phyloP scores from a whole-genome alignment of 306 rosid genomes.

The Bauhinia variegata region DNA sequence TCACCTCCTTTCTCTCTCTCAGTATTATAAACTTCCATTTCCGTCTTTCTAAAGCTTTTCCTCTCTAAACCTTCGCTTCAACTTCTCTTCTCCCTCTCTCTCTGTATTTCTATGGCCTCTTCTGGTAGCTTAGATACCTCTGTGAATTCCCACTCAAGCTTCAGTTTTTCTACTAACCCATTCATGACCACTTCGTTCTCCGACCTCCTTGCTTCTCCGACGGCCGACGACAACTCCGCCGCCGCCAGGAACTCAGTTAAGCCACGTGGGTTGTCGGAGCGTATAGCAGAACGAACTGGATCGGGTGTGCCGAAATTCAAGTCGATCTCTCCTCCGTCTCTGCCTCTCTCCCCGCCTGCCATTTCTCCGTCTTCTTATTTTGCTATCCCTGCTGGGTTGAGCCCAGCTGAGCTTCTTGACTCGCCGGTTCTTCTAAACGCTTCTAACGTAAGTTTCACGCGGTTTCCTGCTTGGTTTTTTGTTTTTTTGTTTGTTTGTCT shows the following conservation, averaged over 20 bases:
- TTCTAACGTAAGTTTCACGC: conserved; percentile 58
- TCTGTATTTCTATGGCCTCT: conserved; percentile 40
- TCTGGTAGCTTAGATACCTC: conserved; percentile 71
- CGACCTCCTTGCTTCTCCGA: conserved; percentile 60
- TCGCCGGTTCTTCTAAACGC: conserved; percentile 78
- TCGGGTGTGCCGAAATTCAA: conserved; percentile 81
- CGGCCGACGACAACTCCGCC: conserved; percentile 14
- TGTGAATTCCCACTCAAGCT: conserved; percentile 51
- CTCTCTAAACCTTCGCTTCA: not conserved
- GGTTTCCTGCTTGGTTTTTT: not conserved
- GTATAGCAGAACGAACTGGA: conserved; percentile 52
- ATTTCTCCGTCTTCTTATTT: conserved; percentile 78
- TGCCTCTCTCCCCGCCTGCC: conserved; percentile 77
- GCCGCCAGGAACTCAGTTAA: conserved; percentile 7
- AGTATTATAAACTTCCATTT: conserved; percentile 13
- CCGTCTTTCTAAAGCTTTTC: not conserved
- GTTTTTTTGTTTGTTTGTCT: not conserved
- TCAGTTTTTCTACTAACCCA: conserved; percentile 66
- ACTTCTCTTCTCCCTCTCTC: too few species aligned
- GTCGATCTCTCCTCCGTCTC: conserved; percentile 79
- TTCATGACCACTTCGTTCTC: conserved; percentile 83
- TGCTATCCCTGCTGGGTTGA: conserved; percentile 70
- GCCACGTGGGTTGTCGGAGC: conserved; percentile 51
- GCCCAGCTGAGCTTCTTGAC: conserved; percentile 87
- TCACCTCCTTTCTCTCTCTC: conserved; percentile 14